These are phyloP conservation scores for Talaromyces sp. DNA, from an alignment of 2,329 filamentous ascomycete species.

Conservation along the genomic window DNA sequence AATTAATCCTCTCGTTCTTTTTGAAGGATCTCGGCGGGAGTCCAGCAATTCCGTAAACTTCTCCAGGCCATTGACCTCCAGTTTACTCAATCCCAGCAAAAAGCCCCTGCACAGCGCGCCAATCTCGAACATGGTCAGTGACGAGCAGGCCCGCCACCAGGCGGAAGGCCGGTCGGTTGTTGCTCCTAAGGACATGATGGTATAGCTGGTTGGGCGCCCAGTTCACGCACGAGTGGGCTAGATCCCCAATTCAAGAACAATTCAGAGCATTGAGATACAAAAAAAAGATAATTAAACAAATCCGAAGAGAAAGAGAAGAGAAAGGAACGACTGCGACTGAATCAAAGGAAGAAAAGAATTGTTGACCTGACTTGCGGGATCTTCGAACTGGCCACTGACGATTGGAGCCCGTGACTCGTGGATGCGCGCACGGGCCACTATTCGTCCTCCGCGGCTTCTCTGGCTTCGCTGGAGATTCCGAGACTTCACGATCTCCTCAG, in stretches of 20 bases:
- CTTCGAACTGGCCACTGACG: slow-evolving; percentile 12
- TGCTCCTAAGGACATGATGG: slow-evolving; percentile 37
- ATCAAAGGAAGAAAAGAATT: not conserved
- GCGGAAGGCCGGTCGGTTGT: slow-evolving; percentile 44
- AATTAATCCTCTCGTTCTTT: slow-evolving; percentile 71
- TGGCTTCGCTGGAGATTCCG: not conserved
- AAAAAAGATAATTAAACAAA: slow-evolving; percentile 20
- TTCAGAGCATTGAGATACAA: not conserved
- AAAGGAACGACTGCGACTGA: slow-evolving; percentile 3
- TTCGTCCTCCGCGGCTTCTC: slow-evolving; percentile 10
- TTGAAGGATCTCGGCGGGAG: slow-evolving; percentile 62
- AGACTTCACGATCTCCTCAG: not conserved
- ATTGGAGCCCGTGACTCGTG: slow-evolving; percentile 9
- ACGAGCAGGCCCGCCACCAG: slow-evolving; percentile 68
- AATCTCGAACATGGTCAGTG: slow-evolving; percentile 69
- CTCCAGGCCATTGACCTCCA: slow-evolving; percentile 73
- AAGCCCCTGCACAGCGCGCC: slow-evolving; percentile 70
- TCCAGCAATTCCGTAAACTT: slow-evolving; percentile 73
- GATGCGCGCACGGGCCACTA: slow-evolving; percentile 16
- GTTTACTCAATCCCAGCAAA: slow-evolving; percentile 67
- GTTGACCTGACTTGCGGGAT: not conserved
- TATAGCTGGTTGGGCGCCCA: slow-evolving; percentile 3
- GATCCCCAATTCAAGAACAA: not conserved
- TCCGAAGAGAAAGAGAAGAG: slow-evolving; percentile 22
- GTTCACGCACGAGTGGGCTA: slow-evolving; percentile 2